These are phyloP conservation scores for Letharia lupina DNA, from an alignment of 495 filamentous ascomycete genomes.

Conservation along the genomic window DNA sequence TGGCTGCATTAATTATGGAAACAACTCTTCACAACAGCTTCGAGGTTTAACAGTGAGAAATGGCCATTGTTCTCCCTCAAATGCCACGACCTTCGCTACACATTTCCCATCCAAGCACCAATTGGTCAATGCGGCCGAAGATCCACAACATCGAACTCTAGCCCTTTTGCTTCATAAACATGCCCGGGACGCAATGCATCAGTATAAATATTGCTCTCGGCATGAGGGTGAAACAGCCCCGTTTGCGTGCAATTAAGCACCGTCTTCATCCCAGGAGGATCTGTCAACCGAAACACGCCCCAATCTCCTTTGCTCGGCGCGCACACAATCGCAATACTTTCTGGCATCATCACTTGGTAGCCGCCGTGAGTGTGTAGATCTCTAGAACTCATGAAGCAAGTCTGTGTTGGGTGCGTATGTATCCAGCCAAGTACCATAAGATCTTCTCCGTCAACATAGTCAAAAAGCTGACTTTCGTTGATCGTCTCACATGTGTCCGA, in stretches of 20 bases:
- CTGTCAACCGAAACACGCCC: slow-evolving; percentile 86
- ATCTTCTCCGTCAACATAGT: slow-evolving; percentile 79
- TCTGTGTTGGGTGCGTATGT: slow-evolving; percentile 93
- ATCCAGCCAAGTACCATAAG: slow-evolving; percentile 94
- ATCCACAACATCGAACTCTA: slow-evolving; percentile 74
- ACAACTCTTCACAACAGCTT: neutral
- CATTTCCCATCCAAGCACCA: neutral
- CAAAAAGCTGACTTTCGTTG: slow-evolving; percentile 73
- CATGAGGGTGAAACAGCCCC: slow-evolving; percentile 78
- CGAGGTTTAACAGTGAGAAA: neutral
- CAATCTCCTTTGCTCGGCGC: slow-evolving; percentile 74
- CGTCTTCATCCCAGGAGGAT: slow-evolving; percentile 78
- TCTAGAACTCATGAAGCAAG: slow-evolving; percentile 93
- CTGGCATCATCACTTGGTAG: slow-evolving; percentile 89
- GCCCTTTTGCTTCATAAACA: slow-evolving; percentile 66
- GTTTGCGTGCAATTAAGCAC: slow-evolving; percentile 66
- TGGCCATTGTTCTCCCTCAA: neutral
- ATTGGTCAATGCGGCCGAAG: slow-evolving; percentile 43
- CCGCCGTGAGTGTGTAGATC: slow-evolving; percentile 89
- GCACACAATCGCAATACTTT: slow-evolving; percentile 95
- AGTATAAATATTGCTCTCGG: slow-evolving; percentile 67
- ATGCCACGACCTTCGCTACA: neutral
- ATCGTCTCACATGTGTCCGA: slow-evolving; percentile 89
- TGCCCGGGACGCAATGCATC: slow-evolving; percentile 76
- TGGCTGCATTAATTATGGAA: neutral